Conservation (phyloP, 75 land plant genomes). For the Cryptomeria japonica region DNA sequence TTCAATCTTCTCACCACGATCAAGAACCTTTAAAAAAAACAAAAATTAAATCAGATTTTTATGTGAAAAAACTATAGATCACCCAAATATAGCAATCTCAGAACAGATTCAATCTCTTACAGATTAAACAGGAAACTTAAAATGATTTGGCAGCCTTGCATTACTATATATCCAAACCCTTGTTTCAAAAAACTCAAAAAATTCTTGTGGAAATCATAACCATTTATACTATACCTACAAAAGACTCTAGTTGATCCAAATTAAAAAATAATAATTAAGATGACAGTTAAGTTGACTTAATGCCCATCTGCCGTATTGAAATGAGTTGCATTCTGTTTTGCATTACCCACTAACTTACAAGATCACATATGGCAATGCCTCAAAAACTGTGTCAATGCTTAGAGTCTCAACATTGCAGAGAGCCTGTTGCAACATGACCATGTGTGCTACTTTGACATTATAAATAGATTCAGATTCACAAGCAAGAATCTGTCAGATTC, state of each 20-base stretch:
- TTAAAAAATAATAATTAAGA: background rate
- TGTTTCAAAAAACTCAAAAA: background rate
- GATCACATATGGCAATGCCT: background rate
- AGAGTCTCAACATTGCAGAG: background rate
- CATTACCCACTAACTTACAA: background rate
- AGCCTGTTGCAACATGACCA: background rate
- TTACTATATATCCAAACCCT: background rate
- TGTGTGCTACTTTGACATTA: background rate
- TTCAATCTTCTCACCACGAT: slow-evolving; percentile 85
- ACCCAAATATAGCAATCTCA: background rate
- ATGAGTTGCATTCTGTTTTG: background rate
- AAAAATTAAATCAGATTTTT: background rate
- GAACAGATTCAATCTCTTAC: background rate
- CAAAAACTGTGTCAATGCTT: background rate
- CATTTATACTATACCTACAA: background rate
- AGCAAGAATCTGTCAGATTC: background rate
- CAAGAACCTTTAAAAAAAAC: slow-evolving; percentile 52
- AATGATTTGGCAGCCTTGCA: background rate
- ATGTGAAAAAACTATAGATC: background rate
- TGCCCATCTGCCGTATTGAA: background rate
- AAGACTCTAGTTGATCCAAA: too few relatives aligned
- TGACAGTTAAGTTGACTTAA: background rate
- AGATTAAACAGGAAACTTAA: background rate
- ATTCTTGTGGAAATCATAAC: background rate
- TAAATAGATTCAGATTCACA: background rate